Evolutionary conservation across 2,329 filamentous ascomycete species (phyloP), one percentile per base, ranked within the genome.

Genomic region (Periconia sp.): DNA sequence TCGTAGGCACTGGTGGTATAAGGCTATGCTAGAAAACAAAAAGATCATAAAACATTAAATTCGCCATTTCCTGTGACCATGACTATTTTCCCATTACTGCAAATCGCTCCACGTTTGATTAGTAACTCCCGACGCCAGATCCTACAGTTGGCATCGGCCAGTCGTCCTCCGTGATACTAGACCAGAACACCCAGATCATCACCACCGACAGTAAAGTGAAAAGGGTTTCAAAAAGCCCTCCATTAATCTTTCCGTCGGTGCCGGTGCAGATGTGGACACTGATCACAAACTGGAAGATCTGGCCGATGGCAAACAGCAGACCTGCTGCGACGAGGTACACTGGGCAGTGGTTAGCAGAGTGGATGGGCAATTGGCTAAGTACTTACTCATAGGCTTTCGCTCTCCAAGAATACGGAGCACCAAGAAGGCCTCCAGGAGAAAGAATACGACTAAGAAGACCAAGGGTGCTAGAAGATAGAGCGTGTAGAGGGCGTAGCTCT

Each of bases 111-210:
- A 51, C 23, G 3, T 30, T 51, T 69, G 54, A 73, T 55, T 71
- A 72, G 60, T 78, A 78, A 30, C 72, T 68, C 58, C 71, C 76
- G 8, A 70, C 69, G 2, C 71, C 71, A 31, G 68, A 17, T 15
- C 30, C 64, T 8, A 73, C 68, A 8, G 70, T 68, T 17, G 81
- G 79, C 73, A 83, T 80, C 2, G 92, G 91, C 94, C 94, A 99
- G 78, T 97, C 93, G 68, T 99, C 94, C 76, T 99, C 94, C 15
- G 94, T 99, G 66, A 99, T 99, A 77, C 92, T 97, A 45, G 92
- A 96, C 94, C 94, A 99, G 81, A 99, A 99, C 53, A 90, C 75
- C 92, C 94, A 99, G 60, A 97, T 78, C 76, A 85, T 85, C 17
- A 91, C 81, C 5, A 99, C 91, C 0, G 92, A 82, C 13, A 93